A percentile compares a stretch with the other conserved stretches of the same genome.
Evolutionary conservation across 768 basidiomycete genomes (phyloP).

Genomic region (Kwoniella shandongensis): DNA sequence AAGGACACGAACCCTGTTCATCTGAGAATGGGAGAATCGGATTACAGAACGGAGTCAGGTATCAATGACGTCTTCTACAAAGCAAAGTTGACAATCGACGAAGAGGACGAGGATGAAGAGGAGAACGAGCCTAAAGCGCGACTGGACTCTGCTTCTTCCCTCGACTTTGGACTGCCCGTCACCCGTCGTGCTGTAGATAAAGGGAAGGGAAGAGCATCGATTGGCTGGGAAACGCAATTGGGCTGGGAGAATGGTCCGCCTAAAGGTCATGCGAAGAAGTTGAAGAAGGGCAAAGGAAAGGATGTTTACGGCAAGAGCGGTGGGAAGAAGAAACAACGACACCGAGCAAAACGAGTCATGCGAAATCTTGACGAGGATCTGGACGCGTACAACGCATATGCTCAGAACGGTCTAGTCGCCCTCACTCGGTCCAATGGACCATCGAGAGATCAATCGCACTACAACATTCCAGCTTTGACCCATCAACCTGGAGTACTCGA

Average conservation of each 20-base stretch:
- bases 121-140: not conserved
- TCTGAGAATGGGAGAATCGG: slow-evolving; percentile 37
- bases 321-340: slow-evolving; percentile 21
- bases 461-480: slow-evolving; percentile 1
- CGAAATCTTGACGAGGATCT: slow-evolving; percentile 35
- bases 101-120: slow-evolving; percentile 23
- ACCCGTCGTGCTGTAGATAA: slow-evolving; percentile 16
- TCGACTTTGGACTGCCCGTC: slow-evolving; percentile 11
- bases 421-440: slow-evolving; percentile 18
- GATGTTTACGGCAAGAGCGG: slow-evolving; percentile 3
- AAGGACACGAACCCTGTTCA: slow-evolving; percentile 31
- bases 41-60: slow-evolving; percentile 11
- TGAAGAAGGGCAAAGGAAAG: slow-evolving; percentile 11
- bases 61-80: slow-evolving; percentile 37
- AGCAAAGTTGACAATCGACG: slow-evolving; percentile 31
- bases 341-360: slow-evolving; percentile 34
- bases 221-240: slow-evolving; percentile 13
- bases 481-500: slow-evolving; percentile 1
- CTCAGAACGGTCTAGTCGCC: slow-evolving; percentile 36
- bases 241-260: slow-evolving; percentile 37
- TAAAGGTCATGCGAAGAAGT: not conserved
- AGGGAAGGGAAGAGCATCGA: slow-evolving; percentile 16
- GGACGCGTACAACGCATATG: slow-evolving; percentile 41
- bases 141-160: slow-evolving; percentile 2
- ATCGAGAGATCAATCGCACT: slow-evolving; percentile 1